phyloP scores from a whole-genome alignment of 116 monocot genomes.

The Posidonia oceanica region DNA sequence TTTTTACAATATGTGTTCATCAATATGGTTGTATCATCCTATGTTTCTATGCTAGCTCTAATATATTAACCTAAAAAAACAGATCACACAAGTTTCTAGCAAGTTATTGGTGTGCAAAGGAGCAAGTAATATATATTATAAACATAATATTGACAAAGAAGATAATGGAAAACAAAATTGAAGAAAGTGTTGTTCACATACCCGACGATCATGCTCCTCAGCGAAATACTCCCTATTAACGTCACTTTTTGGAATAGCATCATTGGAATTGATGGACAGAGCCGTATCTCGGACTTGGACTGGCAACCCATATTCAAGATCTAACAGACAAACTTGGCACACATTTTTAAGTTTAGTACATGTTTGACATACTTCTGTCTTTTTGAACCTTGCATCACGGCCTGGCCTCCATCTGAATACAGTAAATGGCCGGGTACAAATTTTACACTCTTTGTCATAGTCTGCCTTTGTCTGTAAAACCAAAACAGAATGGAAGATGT shows the following conservation, averaged over 20 bases:
- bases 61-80: too few relatives aligned
- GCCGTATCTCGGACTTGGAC: slow-evolving; percentile 99
- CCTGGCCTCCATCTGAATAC: slow-evolving; percentile 98
- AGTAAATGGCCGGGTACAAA: slow-evolving; percentile 89
- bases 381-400: slow-evolving; percentile 93
- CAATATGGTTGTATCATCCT: too few relatives aligned
- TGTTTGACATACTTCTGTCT: slow-evolving; percentile 95
- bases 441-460: slow-evolving; percentile 98
- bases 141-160: not conserved
- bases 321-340: slow-evolving; percentile 93
- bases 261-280: slow-evolving; percentile 76
- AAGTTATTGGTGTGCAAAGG: not conserved
- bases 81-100: too few relatives aligned
- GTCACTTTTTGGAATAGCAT: slow-evolving; percentile 94
- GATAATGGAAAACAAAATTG: not conserved
- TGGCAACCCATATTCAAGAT: slow-evolving; percentile 94
- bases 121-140: not conserved
- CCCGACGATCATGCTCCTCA: slow-evolving; percentile 96
- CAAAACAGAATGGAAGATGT: not conserved
- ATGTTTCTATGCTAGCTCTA: too few relatives aligned
- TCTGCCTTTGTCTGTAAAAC: slow-evolving; percentile 66
- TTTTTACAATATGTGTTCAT: too few relatives aligned
- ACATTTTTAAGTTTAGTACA: slow-evolving; percentile 98
- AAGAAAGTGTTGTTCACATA: slow-evolving; percentile 15
- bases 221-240: slow-evolving; percentile 94